Base-by-base conservation (phyloP, 805 yeast species). In the Maudiozyma saulgeensis region DNA sequence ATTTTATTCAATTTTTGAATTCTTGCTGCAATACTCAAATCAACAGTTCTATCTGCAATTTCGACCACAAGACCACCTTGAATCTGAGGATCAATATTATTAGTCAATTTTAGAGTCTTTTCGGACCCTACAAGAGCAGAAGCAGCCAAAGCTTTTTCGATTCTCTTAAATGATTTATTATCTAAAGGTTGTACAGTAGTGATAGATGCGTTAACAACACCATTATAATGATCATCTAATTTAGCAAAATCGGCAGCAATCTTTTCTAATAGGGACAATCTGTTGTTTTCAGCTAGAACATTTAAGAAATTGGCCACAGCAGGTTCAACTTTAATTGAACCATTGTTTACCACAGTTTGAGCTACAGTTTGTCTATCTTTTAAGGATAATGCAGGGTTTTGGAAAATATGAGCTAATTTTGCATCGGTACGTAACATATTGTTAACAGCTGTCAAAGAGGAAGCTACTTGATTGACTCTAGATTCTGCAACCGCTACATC, bases 1-100 rank as follows among this genome's bases (percentile, higher is more conserved):
- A 84, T 81, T 71, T 85, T 81, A 85, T 93, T 93, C 72, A 90
- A 82, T 75, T 80, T 88, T 69, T 86, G 76, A 67, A 93, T 81
- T 78, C 84, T 89, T 66, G 86, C 71, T 52, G 90, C 77, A 59
- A 93, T 80, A 52, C 95, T 84, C 69, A 91, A 78, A 74, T 93
- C 99, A 62, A 89, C 96, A 55, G 98, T 90, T 72, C 84, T 87
- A 76, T 91, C 99, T 66, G 91, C 96, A 62, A 93, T 87, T 73
- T 90, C 96, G 53, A 93, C 96, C 60, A 93, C 75, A 69, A 93
- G 80, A 63, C 99, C 99, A 67, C 99, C 99, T 69, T 87, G 77
- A 67, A 93, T 87, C 57, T 85, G 93, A 56, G 96, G 87, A 75
- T 88, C 82, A 55, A 91, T 86, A 56, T 76, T 76, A 77, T 89